Evolutionary conservation across 2,329 filamentous ascomycete genomes (phyloP).

Genomic region (Colletotrichum navitas): DNA sequence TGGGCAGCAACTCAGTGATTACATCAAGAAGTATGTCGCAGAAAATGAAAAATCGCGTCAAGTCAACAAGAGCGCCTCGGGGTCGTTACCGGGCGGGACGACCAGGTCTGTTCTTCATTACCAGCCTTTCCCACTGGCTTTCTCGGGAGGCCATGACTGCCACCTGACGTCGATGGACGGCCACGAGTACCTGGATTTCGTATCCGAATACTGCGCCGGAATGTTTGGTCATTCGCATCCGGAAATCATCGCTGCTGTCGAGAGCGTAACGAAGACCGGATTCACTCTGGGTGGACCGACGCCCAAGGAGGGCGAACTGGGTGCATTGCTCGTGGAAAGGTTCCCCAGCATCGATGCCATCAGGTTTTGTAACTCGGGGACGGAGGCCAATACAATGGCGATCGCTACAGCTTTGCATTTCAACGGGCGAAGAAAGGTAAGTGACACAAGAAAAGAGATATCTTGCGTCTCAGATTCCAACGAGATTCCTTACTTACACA

Average conservation of each 20-base stretch:
- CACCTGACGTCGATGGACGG: conserved; percentile 58
- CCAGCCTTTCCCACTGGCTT: conserved; percentile 59
- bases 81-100: conserved; percentile 59
- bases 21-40: conserved; percentile 18
- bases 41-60: conserved; percentile 54
- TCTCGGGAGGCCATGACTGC: conserved; percentile 53
- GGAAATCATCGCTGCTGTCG: conserved; percentile 62
- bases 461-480: not conserved
- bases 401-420: conserved; percentile 65
- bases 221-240: conserved; percentile 75
- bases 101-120: conserved; percentile 59
- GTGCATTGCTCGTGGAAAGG: conserved; percentile 63
- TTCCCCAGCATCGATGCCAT: conserved; percentile 66
- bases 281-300: conserved; percentile 68
- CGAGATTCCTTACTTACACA: not conserved
- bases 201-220: conserved; percentile 74
- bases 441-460: not conserved
- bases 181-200: conserved; percentile 68
- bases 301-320: conserved; percentile 64
- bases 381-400: conserved; percentile 73
- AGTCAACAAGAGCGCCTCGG: conserved; percentile 55
- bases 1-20: conserved; percentile 9
- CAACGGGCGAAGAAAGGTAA: conserved; percentile 58
- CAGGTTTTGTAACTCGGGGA: conserved; percentile 75
- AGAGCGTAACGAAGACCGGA: conserved; percentile 60